Evolutionary conservation across 805 yeast species (phyloP).

Genomic region (Saturnispora dispora): DNA sequence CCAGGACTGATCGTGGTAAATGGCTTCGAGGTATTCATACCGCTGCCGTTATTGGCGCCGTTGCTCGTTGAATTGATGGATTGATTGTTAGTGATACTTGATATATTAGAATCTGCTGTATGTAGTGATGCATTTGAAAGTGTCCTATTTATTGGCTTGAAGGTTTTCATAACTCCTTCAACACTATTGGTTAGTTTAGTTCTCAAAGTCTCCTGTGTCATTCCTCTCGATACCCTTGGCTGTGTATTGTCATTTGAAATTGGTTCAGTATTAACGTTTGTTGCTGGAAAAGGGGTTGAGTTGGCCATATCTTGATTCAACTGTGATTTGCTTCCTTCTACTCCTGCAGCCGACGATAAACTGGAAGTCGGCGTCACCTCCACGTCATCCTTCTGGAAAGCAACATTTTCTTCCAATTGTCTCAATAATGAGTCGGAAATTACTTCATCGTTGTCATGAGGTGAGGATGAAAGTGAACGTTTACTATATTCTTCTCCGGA

Average conservation of each 20-base stretch:
- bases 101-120: slow-evolving; percentile 8
- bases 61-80: background rate
- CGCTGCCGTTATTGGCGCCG: background rate
- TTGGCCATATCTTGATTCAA: slow-evolving; percentile 7
- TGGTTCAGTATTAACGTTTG: slow-evolving; percentile 8
- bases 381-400: slow-evolving; percentile 14
- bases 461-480: background rate
- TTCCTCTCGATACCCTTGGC: slow-evolving; percentile 6
- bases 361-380: slow-evolving; percentile 25
- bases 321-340: background rate
- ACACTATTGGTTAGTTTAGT: slow-evolving; percentile 25
- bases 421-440: slow-evolving; percentile 19
- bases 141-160: slow-evolving; percentile 27
- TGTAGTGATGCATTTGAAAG: slow-evolving; percentile 26
- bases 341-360: slow-evolving; percentile 16
- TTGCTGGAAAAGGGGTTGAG: slow-evolving; percentile 6
- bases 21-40: background rate
- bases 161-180: slow-evolving; percentile 29
- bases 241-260: slow-evolving; percentile 3
- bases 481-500: slow-evolving; percentile 9
- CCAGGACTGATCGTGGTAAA: slow-evolving; percentile 1
- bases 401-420: slow-evolving; percentile 26
- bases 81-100: background rate
- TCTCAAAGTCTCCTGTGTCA: slow-evolving; percentile 22
- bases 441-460: slow-evolving; percentile 7